Evolutionary conservation across 495 filamentous ascomycete species (phyloP).

Genomic region (Podospora pseudocomata): DNA sequence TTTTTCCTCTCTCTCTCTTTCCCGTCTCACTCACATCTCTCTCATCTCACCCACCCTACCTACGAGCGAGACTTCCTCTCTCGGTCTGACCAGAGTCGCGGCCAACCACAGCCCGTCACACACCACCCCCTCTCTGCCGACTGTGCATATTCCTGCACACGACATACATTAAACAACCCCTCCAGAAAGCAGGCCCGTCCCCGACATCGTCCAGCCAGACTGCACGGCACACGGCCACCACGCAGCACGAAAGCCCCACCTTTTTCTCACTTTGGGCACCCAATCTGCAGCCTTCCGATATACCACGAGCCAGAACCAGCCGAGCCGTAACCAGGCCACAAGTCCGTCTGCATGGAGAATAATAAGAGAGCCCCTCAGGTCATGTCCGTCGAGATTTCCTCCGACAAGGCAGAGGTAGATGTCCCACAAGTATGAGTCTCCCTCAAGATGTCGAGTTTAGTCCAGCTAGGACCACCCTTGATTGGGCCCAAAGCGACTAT

Average conservation of each 20-base stretch:
- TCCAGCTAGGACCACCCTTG: conserved; percentile 35
- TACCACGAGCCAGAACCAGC: neutral
- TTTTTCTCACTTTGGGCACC: conserved; percentile 15
- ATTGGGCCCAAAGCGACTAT: conserved; percentile 35
- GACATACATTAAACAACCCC: neutral
- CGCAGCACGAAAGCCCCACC: conserved; percentile 29
- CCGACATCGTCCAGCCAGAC: conserved; percentile 15
- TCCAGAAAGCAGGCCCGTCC: neutral
- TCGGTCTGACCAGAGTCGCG: conserved; percentile 7
- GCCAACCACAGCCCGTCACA: conserved; percentile 26
- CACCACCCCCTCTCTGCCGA: conserved; percentile 1
- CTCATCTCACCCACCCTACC: no score
- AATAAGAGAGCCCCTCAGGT: conserved; percentile 41
- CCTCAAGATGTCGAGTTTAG: conserved; percentile 39
- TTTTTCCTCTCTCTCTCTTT: neutral
- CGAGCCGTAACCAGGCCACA: conserved; percentile 6
- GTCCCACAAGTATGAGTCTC: conserved; percentile 39
- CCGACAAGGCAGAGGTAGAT: conserved; percentile 34
- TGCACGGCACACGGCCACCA: conserved; percentile 16
- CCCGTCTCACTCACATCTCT: neutral
- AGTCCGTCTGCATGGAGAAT: conserved; percentile 39
- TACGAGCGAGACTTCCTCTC: neutral
- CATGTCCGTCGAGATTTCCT: conserved; percentile 37
- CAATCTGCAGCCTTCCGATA: conserved; percentile 28
- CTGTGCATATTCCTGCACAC: conserved; percentile 15